Percentiles rank a stretch among this genome's conserved stretches.
Evolutionary conservation across 176 grass and related monocot species (phyloP).

Genomic region (Calamus simplicifolius): DNA sequence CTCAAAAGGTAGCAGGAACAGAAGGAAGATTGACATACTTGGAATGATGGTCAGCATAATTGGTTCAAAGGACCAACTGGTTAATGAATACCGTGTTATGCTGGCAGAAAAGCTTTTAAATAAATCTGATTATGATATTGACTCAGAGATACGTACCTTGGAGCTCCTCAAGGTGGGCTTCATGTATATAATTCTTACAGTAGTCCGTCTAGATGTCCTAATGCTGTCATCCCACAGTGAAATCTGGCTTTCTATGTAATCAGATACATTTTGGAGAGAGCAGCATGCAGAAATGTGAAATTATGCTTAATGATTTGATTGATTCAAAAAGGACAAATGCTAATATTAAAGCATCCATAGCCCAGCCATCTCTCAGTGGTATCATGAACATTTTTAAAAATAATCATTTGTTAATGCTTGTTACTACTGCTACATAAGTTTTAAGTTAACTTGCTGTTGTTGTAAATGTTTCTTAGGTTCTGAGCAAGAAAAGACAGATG

Average conservation of each 20-base stretch:
- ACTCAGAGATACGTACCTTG: constrained; percentile 94
- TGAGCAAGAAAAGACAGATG: constrained; percentile 43
- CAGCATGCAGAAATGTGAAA: constrained; percentile 99
- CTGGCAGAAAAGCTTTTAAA: constrained; percentile 90
- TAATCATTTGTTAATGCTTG: too few species aligned
- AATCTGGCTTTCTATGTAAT: constrained; percentile 21
- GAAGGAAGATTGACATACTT: constrained; percentile 95
- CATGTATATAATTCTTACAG: background rate
- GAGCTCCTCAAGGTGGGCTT: constrained; percentile 90
- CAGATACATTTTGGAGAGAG: constrained; percentile 98
- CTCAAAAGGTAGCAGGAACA: constrained; percentile 80
- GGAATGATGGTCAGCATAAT: constrained; percentile 94
- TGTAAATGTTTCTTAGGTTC: constrained; percentile 28
- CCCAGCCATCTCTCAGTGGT: constrained; percentile 25
- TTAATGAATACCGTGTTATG: constrained; percentile 97
- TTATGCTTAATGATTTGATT: constrained; percentile 99
- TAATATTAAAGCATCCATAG: constrained; percentile 91
- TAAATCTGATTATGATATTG: constrained; percentile 96
- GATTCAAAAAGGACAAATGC: constrained; percentile 95
- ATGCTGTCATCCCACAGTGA: background rate
- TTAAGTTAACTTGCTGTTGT: too few species aligned
- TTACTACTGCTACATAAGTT: too few species aligned
- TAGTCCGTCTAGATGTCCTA: too few species aligned
- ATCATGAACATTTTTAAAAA: constrained; percentile 1
- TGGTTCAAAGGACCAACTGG: constrained; percentile 92